Evolutionary conservation across 805 yeast genomes (phyloP), one percentile per base, ranked within the genome.

Genomic region (Starmera caribaea): DNA sequence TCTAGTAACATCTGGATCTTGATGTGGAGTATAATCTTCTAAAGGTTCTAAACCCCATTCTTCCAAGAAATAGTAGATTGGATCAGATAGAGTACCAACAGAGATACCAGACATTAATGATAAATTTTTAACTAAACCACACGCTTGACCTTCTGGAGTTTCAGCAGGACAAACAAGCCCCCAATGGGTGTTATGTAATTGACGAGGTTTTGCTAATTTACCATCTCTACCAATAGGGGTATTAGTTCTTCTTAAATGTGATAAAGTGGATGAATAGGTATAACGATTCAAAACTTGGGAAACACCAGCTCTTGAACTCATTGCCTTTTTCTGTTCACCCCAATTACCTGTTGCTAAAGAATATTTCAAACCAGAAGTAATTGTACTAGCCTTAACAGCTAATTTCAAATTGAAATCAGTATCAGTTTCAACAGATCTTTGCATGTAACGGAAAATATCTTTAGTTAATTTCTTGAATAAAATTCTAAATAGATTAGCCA

Each of bases 301-400:
- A 36, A 94, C 99, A 76, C 99, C 99, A 6, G 98, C 99, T 63
- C 96, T 81, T 15, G 97, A 81, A 45, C 92, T 80, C 98, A 92
- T 92, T 12, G 97, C 97, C 63, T 92, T 92, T 80, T 89, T 90
- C 63, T 92, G 99, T 65, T 92, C 99, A 69, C 99, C 98, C 99
- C 99, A 92, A 69, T 92, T 92, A 73, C 99, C 99, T 13, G 99
- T 92, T 40, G 99, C 99, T 57, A 92, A 73, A 32, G 98, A 92
- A 65, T 92, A 92, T 60, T 94, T 85, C 64, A 92, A 75, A 60
- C 99, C 99, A 45, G 95, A 90, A 31, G 99, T 92, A 53, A 92
- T 87, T 3, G 97, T 92, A 51, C 89, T 89, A 14, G 97, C 87
- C 68, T 92, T 90, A 50, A 92, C 97, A 32, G 98, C 98, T 56